These are phyloP conservation scores for Ceratonia siliqua DNA, from an alignment of 306 rosid genomes.

Conservation along the genomic window DNA sequence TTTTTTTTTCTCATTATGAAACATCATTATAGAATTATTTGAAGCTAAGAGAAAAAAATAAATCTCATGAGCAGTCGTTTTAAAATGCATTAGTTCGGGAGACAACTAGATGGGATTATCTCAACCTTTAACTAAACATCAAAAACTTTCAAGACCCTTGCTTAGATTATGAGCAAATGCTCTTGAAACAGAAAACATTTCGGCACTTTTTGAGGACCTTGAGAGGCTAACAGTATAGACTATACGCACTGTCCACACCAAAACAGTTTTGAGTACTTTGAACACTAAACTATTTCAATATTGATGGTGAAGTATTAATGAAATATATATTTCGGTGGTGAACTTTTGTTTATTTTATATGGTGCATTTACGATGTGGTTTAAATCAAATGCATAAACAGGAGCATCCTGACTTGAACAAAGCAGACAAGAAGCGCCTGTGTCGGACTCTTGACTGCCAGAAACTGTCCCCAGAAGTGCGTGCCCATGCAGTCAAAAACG, in stretches of 20 bases:
- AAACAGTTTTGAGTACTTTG: background rate
- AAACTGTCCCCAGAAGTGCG: constrained; percentile 68
- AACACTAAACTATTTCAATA: background rate
- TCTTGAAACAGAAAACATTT: constrained; percentile 9
- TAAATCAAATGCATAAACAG: constrained; percentile 44
- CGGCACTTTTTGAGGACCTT: constrained; percentile 5
- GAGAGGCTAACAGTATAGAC: background rate
- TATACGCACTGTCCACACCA: background rate
- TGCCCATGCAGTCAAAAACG: constrained; percentile 77
- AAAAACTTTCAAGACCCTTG: too few relatives aligned
- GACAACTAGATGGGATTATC: too few relatives aligned
- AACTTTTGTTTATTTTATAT: background rate
- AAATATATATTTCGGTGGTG: background rate
- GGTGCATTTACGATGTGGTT: constrained; percentile 19
- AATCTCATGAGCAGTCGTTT: too few relatives aligned
- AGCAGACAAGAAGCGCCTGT: constrained; percentile 68
- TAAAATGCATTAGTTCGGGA: too few relatives aligned
- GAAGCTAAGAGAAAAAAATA: too few relatives aligned
- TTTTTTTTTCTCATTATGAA: too few relatives aligned
- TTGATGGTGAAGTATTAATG: background rate
- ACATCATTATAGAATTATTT: too few relatives aligned
- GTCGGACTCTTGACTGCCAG: constrained; percentile 75
- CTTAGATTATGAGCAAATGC: background rate
- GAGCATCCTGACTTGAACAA: constrained; percentile 71
- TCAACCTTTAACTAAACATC: too few relatives aligned